Evolutionary conservation across 2,329 filamentous ascomycete species (phyloP).

Genomic region (Dichotomopilus funicola): DNA sequence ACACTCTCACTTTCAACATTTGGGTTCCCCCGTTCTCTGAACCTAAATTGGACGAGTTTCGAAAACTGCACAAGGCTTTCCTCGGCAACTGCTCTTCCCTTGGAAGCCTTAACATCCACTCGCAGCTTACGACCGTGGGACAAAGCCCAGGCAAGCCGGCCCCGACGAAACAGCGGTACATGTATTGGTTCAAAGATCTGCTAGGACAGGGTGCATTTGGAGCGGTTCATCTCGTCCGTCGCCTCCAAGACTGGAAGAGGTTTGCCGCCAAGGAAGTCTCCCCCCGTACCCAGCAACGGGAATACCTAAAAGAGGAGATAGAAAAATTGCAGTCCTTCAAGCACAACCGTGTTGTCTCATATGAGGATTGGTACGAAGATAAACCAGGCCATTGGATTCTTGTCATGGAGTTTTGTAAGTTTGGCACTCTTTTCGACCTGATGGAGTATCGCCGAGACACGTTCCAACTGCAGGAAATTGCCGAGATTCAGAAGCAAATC

Average conservation of each 20-base stretch:
- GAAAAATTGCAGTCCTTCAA: background rate
- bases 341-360: background rate
- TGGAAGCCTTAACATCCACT: background rate
- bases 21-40: background rate
- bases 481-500: background rate
- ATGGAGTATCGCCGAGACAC: background rate
- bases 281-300: too few relatives aligned
- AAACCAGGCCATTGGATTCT: background rate
- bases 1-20: too few relatives aligned
- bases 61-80: background rate
- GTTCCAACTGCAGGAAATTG: background rate
- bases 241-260: background rate
- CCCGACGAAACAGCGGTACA: background rate
- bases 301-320: background rate
- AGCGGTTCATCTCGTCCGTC: background rate
- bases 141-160: background rate
- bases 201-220: background rate
- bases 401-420: conserved; percentile 1
- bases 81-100: background rate
- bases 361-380: conserved; percentile 4
- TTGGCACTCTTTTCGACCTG: background rate
- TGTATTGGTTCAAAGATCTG: background rate
- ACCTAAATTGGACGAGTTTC: background rate
- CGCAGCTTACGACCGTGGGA: background rate
- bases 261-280: conserved; percentile 2